These are phyloP conservation scores for Desmodesmus armatus DNA, from an alignment of 139 green algal species.

Conservation along the genomic window DNA sequence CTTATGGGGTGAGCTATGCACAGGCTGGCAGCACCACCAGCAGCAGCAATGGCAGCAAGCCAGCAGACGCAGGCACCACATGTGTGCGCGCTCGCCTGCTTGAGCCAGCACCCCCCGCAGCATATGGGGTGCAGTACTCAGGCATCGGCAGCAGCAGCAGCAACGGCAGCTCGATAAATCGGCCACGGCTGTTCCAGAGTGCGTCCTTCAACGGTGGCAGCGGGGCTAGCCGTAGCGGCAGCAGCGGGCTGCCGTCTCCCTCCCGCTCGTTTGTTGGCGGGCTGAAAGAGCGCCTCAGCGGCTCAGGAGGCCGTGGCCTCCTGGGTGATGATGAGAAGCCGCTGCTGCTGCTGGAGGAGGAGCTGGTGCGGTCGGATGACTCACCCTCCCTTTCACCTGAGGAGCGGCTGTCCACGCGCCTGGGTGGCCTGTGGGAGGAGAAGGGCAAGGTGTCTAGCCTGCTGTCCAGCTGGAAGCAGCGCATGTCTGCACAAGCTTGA, in stretches of 20 bases:
- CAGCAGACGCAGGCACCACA: background rate
- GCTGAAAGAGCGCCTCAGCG: too few species aligned
- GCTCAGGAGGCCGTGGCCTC: background rate
- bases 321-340: background rate
- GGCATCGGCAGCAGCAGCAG: background rate
- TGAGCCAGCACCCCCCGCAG: constrained; percentile 3
- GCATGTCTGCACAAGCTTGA: too few species aligned
- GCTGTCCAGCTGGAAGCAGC: constrained; percentile 1
- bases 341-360: constrained; percentile 24
- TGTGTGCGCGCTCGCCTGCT: background rate
- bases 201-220: too few species aligned
- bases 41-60: background rate
- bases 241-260: too few species aligned
- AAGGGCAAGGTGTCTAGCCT: background rate
- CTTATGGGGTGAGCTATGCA: constrained; percentile 6
- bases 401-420: constrained; percentile 16
- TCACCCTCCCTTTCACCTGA: background rate
- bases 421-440: background rate
- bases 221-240: too few species aligned
- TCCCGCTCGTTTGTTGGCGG: too few species aligned
- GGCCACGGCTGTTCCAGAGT: too few species aligned
- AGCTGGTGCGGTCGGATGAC: constrained; percentile 7
- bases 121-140: constrained; percentile 7
- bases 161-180: background rate
- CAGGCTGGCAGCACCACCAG: background rate